A percentile compares a stretch with the other conserved stretches of the same genome.
Evolutionary conservation across 2,329 filamentous ascomycete genomes (phyloP).

Genomic region (Sporothrix brunneoviolacea): DNA sequence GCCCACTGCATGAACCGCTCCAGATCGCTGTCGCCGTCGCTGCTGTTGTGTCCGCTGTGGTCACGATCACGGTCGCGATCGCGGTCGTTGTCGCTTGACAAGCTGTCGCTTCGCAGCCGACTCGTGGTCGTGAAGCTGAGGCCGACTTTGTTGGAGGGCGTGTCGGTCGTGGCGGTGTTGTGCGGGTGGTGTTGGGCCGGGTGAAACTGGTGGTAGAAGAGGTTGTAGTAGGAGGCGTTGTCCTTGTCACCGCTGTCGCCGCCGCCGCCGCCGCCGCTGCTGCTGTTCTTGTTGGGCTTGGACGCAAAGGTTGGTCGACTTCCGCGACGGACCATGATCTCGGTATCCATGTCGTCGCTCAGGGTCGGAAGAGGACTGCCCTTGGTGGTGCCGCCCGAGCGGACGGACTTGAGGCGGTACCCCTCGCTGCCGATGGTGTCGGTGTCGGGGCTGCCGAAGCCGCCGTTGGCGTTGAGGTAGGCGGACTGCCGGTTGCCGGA

Average conservation of each 20-base stretch:
- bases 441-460: not conserved
- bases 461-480: not conserved
- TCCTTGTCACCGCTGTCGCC: no score
- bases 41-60: not conserved
- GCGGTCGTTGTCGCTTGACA: not conserved
- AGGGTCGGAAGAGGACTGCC: no score
- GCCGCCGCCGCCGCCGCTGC: no score
- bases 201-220: slow-evolving; percentile 4
- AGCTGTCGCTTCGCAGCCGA: not conserved
- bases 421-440: not conserved
- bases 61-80: not conserved
- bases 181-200: not conserved
- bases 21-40: not conserved
- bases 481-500: not conserved
- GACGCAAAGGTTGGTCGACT: not conserved
- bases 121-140: not conserved
- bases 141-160: not conserved
- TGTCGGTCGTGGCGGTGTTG: not conserved
- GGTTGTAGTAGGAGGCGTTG: slow-evolving; percentile 2
- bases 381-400: not conserved
- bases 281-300: no score
- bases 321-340: not conserved
- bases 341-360: not conserved
- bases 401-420: not conserved
- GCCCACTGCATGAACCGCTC: slow-evolving; percentile 7